These are phyloP conservation scores for Dipteronia dyeriana DNA, from an alignment of 345 rosid genomes.

Conservation along the genomic window DNA sequence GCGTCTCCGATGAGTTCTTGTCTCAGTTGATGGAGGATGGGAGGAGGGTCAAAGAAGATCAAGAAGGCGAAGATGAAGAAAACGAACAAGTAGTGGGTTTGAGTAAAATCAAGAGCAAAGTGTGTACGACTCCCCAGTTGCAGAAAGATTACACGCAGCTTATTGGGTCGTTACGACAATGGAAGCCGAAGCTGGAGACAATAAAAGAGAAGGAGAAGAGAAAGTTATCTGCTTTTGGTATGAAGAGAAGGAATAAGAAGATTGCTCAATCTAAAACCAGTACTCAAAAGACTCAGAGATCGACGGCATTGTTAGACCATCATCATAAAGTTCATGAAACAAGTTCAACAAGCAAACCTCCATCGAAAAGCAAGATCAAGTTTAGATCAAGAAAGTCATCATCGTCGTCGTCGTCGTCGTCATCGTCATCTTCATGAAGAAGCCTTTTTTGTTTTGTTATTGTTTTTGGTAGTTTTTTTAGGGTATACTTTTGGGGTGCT, in stretches of 20 bases:
- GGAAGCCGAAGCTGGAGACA: constrained; percentile 90
- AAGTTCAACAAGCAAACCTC: constrained; percentile 16
- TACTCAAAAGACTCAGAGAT: constrained; percentile 20
- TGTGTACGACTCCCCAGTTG: constrained; percentile 71
- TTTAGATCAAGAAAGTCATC: constrained; percentile 30
- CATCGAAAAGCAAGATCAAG: constrained; percentile 42
- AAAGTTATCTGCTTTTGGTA: constrained; percentile 47
- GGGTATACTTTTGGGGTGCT: neutral
- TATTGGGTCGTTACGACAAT: constrained; percentile 51
- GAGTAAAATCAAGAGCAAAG: constrained; percentile 22
- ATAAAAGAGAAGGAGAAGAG: constrained; percentile 57
- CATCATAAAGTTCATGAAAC: constrained; percentile 26
- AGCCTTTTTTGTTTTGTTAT: neutral
- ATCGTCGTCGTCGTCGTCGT: neutral
- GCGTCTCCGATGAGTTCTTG: constrained; percentile 81
- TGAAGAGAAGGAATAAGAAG: constrained; percentile 46
- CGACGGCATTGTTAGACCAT: constrained; percentile 15
- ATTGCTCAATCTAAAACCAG: constrained; percentile 18
- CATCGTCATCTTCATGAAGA: neutral
- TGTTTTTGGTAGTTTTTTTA: neutral
- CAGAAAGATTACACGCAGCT: constrained; percentile 63
- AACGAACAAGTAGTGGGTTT: neutral
- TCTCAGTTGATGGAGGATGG: constrained; percentile 60
- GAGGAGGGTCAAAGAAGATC: constrained; percentile 2
- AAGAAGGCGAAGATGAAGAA: neutral